A percentile compares a stretch with the other conserved stretches of the same genome.
Conservation (phyloP, 495 filamentous ascomycete species). For the Jackrogersella multiformis region DNA sequence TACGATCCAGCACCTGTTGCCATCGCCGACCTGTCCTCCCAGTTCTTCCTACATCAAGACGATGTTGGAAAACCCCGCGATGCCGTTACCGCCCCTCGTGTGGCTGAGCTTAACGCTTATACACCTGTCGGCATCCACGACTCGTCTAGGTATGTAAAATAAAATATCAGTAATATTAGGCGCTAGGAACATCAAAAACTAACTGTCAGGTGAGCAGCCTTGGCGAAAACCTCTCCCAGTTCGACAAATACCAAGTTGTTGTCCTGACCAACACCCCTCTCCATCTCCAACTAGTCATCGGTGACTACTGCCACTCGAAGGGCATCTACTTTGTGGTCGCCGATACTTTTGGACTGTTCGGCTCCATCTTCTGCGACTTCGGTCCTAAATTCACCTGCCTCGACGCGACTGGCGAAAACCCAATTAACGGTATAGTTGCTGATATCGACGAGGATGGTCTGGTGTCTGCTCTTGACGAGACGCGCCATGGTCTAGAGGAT, state of each 20-base stretch:
- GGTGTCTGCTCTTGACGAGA: slow-evolving; percentile 95
- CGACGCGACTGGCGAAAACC: slow-evolving; percentile 90
- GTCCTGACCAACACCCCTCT: slow-evolving; percentile 87
- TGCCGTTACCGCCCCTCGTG: slow-evolving; percentile 82
- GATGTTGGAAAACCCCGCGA: slow-evolving; percentile 95
- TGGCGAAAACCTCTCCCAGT: slow-evolving; percentile 73
- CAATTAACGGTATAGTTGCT: slow-evolving; percentile 88
- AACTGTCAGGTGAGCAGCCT: slow-evolving; percentile 55
- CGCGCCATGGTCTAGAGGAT: slow-evolving; percentile 93
- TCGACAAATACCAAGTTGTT: slow-evolving; percentile 89
- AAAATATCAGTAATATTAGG: background rate
- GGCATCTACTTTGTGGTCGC: slow-evolving; percentile 88
- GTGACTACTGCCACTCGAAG: slow-evolving; percentile 92
- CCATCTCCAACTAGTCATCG: slow-evolving; percentile 79
- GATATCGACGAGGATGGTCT: slow-evolving; percentile 86
- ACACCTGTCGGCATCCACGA: slow-evolving; percentile 84
- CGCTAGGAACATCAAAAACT: slow-evolving; percentile 6
- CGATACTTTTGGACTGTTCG: slow-evolving; percentile 93
- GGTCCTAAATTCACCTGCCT: slow-evolving; percentile 90
- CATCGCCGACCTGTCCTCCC: slow-evolving; percentile 89
- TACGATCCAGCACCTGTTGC: slow-evolving; percentile 82
- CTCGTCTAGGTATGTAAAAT: slow-evolving; percentile 53
- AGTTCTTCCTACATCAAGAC: slow-evolving; percentile 90
- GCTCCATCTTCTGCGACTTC: slow-evolving; percentile 96
- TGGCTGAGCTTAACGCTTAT: slow-evolving; percentile 96